phyloP scores from a whole-genome alignment of 1,284 basidiomycete genomes.

The Ceratobasidium sp. region DNA sequence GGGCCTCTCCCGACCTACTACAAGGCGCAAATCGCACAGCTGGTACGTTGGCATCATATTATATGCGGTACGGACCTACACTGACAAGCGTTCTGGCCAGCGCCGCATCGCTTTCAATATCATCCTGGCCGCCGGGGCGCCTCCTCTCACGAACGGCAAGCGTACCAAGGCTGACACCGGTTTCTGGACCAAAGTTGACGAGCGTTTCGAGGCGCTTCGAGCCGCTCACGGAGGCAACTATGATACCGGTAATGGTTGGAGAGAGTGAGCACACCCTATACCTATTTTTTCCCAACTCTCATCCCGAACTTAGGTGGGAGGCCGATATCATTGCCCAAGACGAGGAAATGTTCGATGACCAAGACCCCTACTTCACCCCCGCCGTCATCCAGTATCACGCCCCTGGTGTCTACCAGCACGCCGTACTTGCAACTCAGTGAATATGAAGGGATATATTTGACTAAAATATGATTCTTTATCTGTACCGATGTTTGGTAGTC shows the following conservation, averaged over 20 bases:
- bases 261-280: not conserved
- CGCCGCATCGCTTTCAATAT: not conserved
- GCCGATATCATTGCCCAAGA: not conserved
- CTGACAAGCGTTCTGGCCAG: not conserved
- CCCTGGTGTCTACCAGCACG: not conserved
- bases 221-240: no score
- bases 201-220: no score
- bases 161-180: no score
- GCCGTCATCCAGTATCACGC: not conserved
- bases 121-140: not conserved
- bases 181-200: no score
- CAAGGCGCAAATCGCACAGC: constrained; percentile 3
- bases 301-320: not conserved
- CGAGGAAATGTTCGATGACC: not conserved
- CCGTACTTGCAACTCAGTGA: no score
- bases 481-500: no score
- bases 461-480: no score
- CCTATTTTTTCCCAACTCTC: not conserved
- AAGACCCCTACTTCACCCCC: not conserved
- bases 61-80: not conserved
- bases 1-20: not conserved
- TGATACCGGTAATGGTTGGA: no score
- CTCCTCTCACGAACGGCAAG: not conserved
- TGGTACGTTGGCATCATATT: not conserved
- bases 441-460: no score